Base-by-base conservation (phyloP, 2,329 filamentous ascomycete genomes). In the Hirsutella rhossiliensis region DNA sequence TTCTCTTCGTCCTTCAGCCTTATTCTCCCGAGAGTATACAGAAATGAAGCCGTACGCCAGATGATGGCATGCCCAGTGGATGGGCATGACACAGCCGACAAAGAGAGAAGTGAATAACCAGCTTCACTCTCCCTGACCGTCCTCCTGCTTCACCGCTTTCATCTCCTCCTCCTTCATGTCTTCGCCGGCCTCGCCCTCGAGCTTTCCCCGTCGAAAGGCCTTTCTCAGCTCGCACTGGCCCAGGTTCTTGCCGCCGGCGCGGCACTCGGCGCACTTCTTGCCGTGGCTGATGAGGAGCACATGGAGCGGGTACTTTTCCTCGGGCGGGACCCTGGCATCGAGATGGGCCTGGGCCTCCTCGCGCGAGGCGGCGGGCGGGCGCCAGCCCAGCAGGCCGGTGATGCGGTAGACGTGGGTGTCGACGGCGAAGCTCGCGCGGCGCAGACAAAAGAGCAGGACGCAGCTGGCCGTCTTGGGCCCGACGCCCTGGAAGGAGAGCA, bases 401-500 rank as follows among this genome's bases (percentile, higher is more conserved):
- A 75, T 62, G 15, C 72, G 62, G 51, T 71, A 64, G 1, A 75
- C 71, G 42, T 75, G 72, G 0, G 72, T 75, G 48, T 75, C 72
- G 30, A 75, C 72, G 4, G 72, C 70, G 50, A 75, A 75, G 47
- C 63, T 68, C 37, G 65, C 61, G 34, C 69, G 54, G 20, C 57
- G 56, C 41, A 75, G 57, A 47, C 72, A 75, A 50, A 75, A 75
- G 31, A 75, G 60, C 28, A 73, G 50, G 9, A 75, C 70, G 50
- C 72, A 75, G 48, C 64, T 67, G 8, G 73, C 73, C 30, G 71
- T 76, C 62, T 75, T 76, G 49, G 70, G 69, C 0, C 72, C 73
- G 1, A 76, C 69, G 42, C 72, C 72, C 27, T 64, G 60, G 50
- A 73, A 75, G 11, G 61, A 57, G 39, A 74, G 60, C 48, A 76